phyloP scores from a whole-genome alignment of 768 basidiomycete species.

The Chiua virens region DNA sequence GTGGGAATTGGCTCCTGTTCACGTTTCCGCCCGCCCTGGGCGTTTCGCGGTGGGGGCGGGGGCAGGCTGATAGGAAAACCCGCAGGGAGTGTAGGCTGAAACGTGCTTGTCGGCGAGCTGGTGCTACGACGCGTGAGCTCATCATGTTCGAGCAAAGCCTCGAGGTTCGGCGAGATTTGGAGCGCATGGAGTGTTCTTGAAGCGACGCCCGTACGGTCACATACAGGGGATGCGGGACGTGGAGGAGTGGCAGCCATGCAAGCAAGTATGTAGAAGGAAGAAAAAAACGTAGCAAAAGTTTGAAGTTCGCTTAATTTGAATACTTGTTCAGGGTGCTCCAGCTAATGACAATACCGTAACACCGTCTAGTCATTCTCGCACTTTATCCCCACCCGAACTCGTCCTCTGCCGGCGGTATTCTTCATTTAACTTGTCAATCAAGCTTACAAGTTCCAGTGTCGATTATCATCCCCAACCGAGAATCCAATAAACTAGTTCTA shows the following conservation, averaged over 20 bases:
- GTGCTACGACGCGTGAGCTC: constrained; percentile 42
- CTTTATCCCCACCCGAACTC: too few species aligned
- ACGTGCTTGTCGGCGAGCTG: constrained; percentile 22
- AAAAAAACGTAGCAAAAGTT: background rate
- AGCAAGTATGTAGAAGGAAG: background rate
- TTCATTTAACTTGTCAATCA: too few species aligned
- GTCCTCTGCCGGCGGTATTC: too few species aligned
- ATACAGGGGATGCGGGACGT: constrained; percentile 18
- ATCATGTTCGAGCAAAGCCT: constrained; percentile 59
- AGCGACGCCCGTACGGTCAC: background rate
- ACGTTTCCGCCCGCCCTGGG: constrained; percentile 14
- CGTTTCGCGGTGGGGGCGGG: constrained; percentile 34
- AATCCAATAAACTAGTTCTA: background rate
- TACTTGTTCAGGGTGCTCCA: constrained; percentile 9
- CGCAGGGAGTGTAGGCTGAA: constrained; percentile 5
- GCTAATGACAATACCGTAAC: too few species aligned
- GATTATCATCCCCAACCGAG: too few species aligned
- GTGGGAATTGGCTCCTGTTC: constrained; percentile 17
- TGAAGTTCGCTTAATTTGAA: constrained; percentile 20
- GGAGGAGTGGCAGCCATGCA: constrained; percentile 24
- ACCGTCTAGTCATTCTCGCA: too few species aligned
- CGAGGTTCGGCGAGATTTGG: constrained; percentile 57
- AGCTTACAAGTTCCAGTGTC: too few species aligned
- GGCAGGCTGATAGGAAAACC: constrained; percentile 31
- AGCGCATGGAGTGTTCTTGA: constrained; percentile 29